A percentile compares a stretch with the other conserved stretches of the same genome.
Conservation (phyloP, 352 stramenopile genomes). For the Pythium utonaiense region DNA sequence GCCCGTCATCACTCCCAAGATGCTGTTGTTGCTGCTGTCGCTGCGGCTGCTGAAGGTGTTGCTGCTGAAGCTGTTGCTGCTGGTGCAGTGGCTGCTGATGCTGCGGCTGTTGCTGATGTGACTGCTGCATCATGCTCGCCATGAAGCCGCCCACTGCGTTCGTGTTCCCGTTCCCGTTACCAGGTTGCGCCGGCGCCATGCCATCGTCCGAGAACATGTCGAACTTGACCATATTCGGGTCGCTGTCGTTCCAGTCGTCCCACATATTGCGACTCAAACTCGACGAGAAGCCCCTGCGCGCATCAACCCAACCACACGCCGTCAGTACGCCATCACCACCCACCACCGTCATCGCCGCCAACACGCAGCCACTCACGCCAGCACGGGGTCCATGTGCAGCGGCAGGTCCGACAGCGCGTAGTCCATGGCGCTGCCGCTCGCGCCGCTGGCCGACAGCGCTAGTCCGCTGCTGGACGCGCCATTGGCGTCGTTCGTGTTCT, state of each 20-base stretch:
- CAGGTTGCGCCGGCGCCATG: background rate
- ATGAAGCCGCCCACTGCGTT: background rate
- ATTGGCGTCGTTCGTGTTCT: conserved; percentile 11
- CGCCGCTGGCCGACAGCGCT: background rate
- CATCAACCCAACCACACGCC: background rate
- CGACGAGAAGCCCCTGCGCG: conserved; percentile 63
- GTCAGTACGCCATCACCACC: too few species aligned
- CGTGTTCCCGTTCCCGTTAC: background rate
- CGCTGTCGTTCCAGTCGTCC: conserved; percentile 87
- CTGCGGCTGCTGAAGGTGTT: conserved; percentile 14
- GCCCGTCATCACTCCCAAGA: background rate
- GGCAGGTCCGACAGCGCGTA: conserved; percentile 49
- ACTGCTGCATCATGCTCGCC: background rate
- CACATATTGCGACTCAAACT: conserved; percentile 82
- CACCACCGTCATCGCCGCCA: too few species aligned
- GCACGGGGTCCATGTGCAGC: conserved; percentile 63
- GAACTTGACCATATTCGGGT: conserved; percentile 63
- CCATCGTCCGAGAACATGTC: conserved; percentile 49
- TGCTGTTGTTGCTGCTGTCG: background rate
- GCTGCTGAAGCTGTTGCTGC: conserved; percentile 16
- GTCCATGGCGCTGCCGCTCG: conserved; percentile 8
- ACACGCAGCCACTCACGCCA: conserved; percentile 44
- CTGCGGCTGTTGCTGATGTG: background rate
- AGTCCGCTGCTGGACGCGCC: background rate
- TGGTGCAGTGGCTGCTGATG: conserved; percentile 4